Base-by-base conservation (phyloP, 768 basidiomycete species). In the Leccinum boreale region DNA sequence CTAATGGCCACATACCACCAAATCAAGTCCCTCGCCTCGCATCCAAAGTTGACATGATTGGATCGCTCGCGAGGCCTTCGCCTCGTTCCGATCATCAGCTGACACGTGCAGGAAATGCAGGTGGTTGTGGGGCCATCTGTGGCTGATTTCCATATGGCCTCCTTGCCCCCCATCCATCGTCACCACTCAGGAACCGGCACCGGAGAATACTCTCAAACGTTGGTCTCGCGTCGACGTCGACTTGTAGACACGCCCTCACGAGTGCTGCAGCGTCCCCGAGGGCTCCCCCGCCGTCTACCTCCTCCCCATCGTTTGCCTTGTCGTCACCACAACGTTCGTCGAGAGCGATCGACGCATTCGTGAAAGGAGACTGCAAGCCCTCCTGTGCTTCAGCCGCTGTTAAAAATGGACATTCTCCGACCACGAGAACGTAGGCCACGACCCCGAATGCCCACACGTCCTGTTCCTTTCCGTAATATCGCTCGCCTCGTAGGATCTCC, bases 401-500 rank as follows among this genome's bases (percentile, higher is more conserved):
- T 75, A 87, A 85, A 76, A 94, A 95, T 1, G 92, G 92, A 67
- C 93, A 95, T 76, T 96, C 93, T 6, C 93, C 92, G 21, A 89
- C 83, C 17, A 98, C 81, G 60, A 99, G 83, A 56, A 99, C 96
- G 71, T 94, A 99, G 12, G 88, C 94, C 21, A 99, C 93, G 23
- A 98, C 94, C 14, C 96, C 96, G 59, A 96, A 91, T 0, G 96
- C 96, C 95, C 96, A 99, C 3, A 98, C 90, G 65, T 99, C 96
- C 73, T 98, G 95, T 70, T 96, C 94, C 68, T 94, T 95, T 35
- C 96, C 97, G 62, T 90, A 82, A 71, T 99, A 99, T 51, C 91
- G 84, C 70, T 97, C 94, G 3, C 96, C 96, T 17, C 93, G 86
- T 29, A 99, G 75, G 56, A 99, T 98, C 73, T 99, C 96, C 39